Evolutionary conservation across 2,329 filamentous ascomycete species (phyloP).

Genomic region (Epichloe festucae): DNA sequence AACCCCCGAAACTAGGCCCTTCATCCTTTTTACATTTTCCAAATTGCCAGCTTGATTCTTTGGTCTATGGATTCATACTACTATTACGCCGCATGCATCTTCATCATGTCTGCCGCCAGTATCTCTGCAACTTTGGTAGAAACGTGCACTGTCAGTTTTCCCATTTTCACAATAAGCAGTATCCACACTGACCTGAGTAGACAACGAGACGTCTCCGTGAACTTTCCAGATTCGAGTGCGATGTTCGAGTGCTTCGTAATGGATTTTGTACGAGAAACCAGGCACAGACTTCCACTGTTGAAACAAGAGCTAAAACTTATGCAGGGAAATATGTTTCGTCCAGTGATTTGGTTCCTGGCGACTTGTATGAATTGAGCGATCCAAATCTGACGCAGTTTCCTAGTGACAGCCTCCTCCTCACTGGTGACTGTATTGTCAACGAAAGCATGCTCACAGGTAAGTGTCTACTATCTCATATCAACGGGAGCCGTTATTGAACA

Average conservation of each 20-base stretch:
- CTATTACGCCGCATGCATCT: constrained; percentile 93
- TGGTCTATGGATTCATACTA: constrained; percentile 97
- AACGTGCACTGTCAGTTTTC: constrained; percentile 56
- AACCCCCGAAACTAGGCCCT: constrained; percentile 46
- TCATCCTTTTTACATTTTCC: constrained; percentile 97
- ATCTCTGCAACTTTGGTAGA: constrained; percentile 83
- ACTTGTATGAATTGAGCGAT: constrained; percentile 94
- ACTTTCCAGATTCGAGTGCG: constrained; percentile 89
- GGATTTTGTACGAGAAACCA: constrained; percentile 61
- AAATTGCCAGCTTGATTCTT: constrained; percentile 82
- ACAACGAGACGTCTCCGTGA: constrained; percentile 86
- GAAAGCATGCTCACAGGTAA: constrained; percentile 86
- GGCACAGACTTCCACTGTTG: neutral
- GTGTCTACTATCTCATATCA: constrained; percentile 17
- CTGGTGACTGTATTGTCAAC: constrained; percentile 95
- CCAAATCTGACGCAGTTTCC: constrained; percentile 79
- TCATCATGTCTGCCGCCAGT: constrained; percentile 85
- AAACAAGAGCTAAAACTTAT: neutral
- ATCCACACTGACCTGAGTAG: constrained; percentile 20
- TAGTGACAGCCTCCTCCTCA: constrained; percentile 80
- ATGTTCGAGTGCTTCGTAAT: constrained; percentile 82
- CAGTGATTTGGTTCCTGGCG: constrained; percentile 80
- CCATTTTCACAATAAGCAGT: neutral
- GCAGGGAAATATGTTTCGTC: constrained; percentile 73
- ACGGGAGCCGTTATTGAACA: neutral